Evolutionary conservation across 2,329 filamentous ascomycete genomes (phyloP), one percentile per base, ranked within the genome.

Genomic region (Hypoxylon sp.): DNA sequence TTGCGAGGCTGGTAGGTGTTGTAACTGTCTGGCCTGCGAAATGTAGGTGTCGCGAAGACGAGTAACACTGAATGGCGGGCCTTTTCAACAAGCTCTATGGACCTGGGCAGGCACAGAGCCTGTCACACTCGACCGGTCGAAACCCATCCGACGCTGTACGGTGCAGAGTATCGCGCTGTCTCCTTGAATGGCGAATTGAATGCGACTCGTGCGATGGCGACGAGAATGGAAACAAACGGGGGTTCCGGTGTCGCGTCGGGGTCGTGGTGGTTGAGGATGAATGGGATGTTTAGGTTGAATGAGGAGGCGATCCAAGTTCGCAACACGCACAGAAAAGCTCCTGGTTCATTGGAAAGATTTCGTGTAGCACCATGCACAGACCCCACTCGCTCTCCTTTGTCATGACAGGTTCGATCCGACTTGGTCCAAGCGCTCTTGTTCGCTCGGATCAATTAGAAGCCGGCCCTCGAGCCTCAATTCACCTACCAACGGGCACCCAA

Each of bases 91-190:
- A 53, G 46, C 50, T 72, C 61, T 71, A 70, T 68, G 64, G 53
- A 72, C 69, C 79, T 79, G 83, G 82, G 82, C 85, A 81, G 80
- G 78, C 79, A 80, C 63, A 69, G 60, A 82, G 85, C 85, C 85
- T 82, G 82, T 82, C 80, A 82, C 80, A 78, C 79, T 78, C 74
- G 76, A 79, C 77, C 79, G 77, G 78, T 78, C 77, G 77, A 79
- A 80, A 81, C 83, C 81, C 84, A 86, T 86, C 79, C 83, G 83
- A 81, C 77, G 77, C 77, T 76, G 74, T 54, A 67, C 50, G 48
- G 46, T 40, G 40, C 27, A 22, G 17, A 42, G 56, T 42, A 48
- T 59, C 35, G 63, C 33, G 55, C 54, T 51, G 48, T 22, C 27
- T 31, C n/a, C 17, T 27, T 2, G 13, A 50, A 53, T 35, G 42